These are phyloP conservation scores for Geotrichum ghanense DNA, from an alignment of 805 yeast species.

Conservation along the genomic window DNA sequence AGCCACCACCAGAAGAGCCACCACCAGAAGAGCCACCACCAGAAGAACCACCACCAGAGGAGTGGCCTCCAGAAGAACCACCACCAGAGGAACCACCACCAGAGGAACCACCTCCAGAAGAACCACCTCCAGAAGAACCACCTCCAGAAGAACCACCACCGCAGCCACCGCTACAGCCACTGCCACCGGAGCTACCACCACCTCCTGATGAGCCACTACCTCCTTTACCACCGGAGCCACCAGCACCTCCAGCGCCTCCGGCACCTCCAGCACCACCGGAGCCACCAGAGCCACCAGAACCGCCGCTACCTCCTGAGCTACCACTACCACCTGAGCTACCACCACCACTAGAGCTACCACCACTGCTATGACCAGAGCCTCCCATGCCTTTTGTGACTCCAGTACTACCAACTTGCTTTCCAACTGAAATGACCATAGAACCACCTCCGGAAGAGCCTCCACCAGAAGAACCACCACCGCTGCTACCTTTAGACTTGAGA, in stretches of 20 bases:
- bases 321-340: too few species aligned
- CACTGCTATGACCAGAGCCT: not conserved
- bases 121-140: not conserved
- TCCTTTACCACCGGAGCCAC: not conserved
- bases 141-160: not conserved
- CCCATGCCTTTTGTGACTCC: not conserved
- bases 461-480: conserved; percentile 6
- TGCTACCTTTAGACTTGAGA: too few species aligned
- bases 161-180: not conserved
- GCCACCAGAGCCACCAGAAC: not conserved
- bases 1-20: too few species aligned
- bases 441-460: conserved; percentile 2
- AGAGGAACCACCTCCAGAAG: not conserved
- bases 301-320: not conserved
- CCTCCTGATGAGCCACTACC: not conserved
- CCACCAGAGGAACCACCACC: not conserved
- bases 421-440: too few species aligned
- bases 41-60: too few species aligned
- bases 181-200: not conserved
- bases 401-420: too few species aligned
- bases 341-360: not conserved
- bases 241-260: not conserved
- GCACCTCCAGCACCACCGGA: not conserved
- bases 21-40: too few species aligned
- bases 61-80: not conserved